These are phyloP conservation scores for Aurantiochytrium sp. DNA, from an alignment of 108 stramenopile genomes.

Conservation along the genomic window DNA sequence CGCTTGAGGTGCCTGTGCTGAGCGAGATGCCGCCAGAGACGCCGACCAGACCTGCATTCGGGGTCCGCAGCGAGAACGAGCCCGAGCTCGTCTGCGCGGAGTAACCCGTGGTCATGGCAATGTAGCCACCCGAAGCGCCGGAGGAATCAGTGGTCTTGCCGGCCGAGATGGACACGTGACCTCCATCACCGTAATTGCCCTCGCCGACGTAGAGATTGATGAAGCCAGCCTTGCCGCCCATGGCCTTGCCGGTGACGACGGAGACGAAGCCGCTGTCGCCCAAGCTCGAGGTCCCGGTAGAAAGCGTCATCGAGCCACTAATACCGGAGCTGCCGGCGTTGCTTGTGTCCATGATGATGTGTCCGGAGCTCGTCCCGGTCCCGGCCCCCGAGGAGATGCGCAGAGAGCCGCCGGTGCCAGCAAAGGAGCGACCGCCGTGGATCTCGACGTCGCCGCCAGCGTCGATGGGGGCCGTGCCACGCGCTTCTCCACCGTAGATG, in stretches of 20 bases:
- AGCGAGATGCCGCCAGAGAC: constrained; percentile 42
- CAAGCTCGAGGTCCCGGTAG: constrained; percentile 39
- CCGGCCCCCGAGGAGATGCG: constrained; percentile 39
- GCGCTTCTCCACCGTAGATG: constrained; percentile 38
- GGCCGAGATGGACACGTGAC: constrained; percentile 28
- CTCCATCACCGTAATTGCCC: constrained; percentile 38
- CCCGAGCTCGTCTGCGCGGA: constrained; percentile 44
- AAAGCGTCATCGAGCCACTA: constrained; percentile 41
- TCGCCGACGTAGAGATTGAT: constrained; percentile 44
- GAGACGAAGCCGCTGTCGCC: constrained; percentile 39
- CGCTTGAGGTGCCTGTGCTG: constrained; percentile 43
- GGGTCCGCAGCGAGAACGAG: constrained; percentile 35
- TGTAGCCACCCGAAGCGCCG: constrained; percentile 36
- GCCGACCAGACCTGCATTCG: constrained; percentile 46
- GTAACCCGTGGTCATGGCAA: constrained; percentile 38
- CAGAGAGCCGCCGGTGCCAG: constrained; percentile 37
- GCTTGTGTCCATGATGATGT: constrained; percentile 37
- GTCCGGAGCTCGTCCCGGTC: constrained; percentile 40
- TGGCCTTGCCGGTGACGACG: constrained; percentile 43
- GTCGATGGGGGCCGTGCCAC: constrained; percentile 34
- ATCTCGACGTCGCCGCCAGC: neutral
- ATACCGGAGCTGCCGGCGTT: constrained; percentile 44
- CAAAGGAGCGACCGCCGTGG: neutral
- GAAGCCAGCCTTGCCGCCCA: constrained; percentile 39
- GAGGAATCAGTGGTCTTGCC: constrained; percentile 37